Conservation (phyloP, 179 eudicot species). For the Nepenthes alata region DNA sequence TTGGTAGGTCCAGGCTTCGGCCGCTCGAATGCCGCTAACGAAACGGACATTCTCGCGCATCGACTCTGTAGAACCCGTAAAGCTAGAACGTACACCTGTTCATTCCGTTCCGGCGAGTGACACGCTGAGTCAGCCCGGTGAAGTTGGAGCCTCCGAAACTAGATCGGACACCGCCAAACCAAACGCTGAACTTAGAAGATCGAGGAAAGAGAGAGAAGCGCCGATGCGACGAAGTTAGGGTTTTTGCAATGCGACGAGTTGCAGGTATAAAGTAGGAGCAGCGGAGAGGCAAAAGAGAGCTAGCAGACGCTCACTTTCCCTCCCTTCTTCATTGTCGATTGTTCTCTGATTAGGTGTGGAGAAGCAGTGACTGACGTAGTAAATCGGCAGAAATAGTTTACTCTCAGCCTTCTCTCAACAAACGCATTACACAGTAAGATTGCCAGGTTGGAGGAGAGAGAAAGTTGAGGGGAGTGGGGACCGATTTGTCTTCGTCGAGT, state of each 20-base stretch:
- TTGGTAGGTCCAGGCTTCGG: conserved; percentile 62
- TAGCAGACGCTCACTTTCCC: conserved; percentile 15
- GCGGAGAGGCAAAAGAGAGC: conserved; percentile 2
- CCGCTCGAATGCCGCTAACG: conserved; percentile 66
- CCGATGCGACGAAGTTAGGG: conserved; percentile 14
- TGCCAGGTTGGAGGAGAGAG: background rate
- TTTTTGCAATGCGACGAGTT: conserved; percentile 10
- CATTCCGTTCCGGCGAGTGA: conserved; percentile 4
- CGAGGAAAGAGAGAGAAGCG: conserved; percentile 1
- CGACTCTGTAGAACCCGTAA: conserved; percentile 2
- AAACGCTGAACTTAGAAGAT: conserved; percentile 3
- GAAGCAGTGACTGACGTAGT: conserved; percentile 15
- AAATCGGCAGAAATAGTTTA: conserved; percentile 1
- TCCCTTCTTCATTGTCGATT: conserved; percentile 2
- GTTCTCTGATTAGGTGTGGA: conserved; percentile 25
- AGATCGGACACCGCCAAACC: background rate
- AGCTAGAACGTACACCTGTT: background rate
- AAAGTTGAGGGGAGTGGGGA: background rate
- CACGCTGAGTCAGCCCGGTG: background rate
- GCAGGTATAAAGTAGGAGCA: background rate
- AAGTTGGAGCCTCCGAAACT: background rate
- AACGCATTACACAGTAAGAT: too few relatives aligned
- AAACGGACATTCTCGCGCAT: conserved; percentile 59
- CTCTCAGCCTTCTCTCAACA: too few relatives aligned
- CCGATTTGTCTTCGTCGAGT: background rate